phyloP scores from a whole-genome alignment of 768 basidiomycete genomes.

The Lactarius hatsudake region DNA sequence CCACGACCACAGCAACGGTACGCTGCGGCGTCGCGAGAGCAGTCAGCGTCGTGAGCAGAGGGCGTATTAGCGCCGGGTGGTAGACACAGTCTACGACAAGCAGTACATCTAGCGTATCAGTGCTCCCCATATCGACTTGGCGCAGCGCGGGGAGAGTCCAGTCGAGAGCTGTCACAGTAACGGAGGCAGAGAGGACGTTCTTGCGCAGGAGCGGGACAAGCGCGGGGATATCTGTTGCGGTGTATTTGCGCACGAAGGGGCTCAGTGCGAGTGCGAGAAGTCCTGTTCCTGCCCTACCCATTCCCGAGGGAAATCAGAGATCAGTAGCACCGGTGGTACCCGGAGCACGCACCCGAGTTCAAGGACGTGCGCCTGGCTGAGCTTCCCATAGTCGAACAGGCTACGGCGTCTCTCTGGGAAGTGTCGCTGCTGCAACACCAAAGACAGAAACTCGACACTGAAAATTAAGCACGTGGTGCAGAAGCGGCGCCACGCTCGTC shows the following conservation, averaged over 20 bases:
- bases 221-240: conserved; percentile 23
- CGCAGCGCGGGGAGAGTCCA: conserved; percentile 6
- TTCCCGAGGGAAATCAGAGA: too few relatives aligned
- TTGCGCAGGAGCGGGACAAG: conserved; percentile 26
- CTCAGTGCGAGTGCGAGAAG: conserved; percentile 24
- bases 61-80: conserved; percentile 10
- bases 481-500: too few relatives aligned
- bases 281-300: conserved; percentile 14
- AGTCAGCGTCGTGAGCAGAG: conserved; percentile 13
- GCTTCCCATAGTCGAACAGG: conserved; percentile 44
- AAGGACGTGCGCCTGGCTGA: conserved; percentile 52
- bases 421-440: conserved; percentile 56
- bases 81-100: conserved; percentile 20
- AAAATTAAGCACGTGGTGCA: background rate
- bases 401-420: conserved; percentile 33
- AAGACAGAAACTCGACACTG: conserved; percentile 68
- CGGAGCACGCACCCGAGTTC: conserved; percentile 65
- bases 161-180: conserved; percentile 16
- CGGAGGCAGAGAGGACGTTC: conserved; percentile 14
- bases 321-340: background rate
- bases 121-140: background rate
- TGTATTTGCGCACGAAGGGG: conserved; percentile 24
- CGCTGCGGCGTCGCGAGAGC: background rate
- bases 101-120: background rate
- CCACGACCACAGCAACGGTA: conserved; percentile 8